These are phyloP conservation scores for Boletellus emodensis DNA, from an alignment of 768 basidiomycete species.

Conservation along the genomic window DNA sequence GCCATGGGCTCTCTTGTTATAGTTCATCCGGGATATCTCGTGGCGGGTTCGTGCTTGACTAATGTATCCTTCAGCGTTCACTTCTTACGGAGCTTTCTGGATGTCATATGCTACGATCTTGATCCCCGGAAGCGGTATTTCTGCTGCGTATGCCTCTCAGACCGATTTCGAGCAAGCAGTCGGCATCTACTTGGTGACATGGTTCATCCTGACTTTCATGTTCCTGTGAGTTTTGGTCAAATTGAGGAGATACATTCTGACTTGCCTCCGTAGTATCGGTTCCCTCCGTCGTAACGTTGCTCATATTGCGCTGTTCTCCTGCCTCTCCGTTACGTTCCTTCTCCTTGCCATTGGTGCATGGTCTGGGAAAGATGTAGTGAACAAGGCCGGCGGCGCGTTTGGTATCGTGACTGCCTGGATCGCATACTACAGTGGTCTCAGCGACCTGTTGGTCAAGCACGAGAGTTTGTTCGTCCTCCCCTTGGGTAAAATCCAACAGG, in stretches of 20 bases:
- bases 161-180: constrained; percentile 53
- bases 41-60: neutral
- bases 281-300: constrained; percentile 47
- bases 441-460: constrained; percentile 37
- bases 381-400: constrained; percentile 42
- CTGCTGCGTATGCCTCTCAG: constrained; percentile 42
- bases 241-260: neutral
- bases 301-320: constrained; percentile 47
- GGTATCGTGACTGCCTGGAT: constrained; percentile 45
- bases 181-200: constrained; percentile 70
- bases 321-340: constrained; percentile 51
- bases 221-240: constrained; percentile 46
- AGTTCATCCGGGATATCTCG: neutral
- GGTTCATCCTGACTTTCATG: constrained; percentile 70
- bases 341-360: constrained; percentile 42
- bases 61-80: constrained; percentile 51
- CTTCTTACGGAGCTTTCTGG: constrained; percentile 86
- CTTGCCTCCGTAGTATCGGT: constrained; percentile 36
- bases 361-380: constrained; percentile 16
- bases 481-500: constrained; percentile 28
- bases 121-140: constrained; percentile 65
- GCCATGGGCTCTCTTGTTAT: neutral
- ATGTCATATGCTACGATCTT: constrained; percentile 73
- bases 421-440: constrained; percentile 44
- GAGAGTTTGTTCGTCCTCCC: constrained; percentile 42